phyloP scores from a whole-genome alignment of 2,329 filamentous ascomycete genomes.

The Colletotrichum lentis region DNA sequence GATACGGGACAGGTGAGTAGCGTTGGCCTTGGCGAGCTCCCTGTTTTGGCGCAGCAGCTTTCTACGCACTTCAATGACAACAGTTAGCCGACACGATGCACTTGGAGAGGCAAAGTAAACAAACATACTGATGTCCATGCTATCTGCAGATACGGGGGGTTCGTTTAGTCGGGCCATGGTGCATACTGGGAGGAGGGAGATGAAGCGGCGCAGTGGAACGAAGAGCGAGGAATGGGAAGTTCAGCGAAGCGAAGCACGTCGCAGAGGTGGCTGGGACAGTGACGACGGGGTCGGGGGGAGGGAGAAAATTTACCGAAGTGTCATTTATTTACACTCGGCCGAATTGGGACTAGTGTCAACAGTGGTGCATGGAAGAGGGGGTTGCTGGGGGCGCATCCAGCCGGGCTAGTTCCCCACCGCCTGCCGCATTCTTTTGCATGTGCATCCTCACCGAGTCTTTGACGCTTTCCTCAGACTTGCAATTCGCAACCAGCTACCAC shows the following conservation, averaged over 20 bases:
- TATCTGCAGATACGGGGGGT: constrained; percentile 72
- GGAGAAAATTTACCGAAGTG: constrained; percentile 38
- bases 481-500: constrained; percentile 5
- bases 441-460: constrained; percentile 16
- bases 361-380: constrained; percentile 3
- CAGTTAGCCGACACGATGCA: constrained; percentile 38
- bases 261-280: constrained; percentile 37
- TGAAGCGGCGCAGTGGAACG: constrained; percentile 17
- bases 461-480: background rate
- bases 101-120: constrained; percentile 46
- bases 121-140: constrained; percentile 73
- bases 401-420: constrained; percentile 11
- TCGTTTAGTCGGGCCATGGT: constrained; percentile 85
- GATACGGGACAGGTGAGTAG: constrained; percentile 78
- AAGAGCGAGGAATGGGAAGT: constrained; percentile 27
- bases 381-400: constrained; percentile 36
- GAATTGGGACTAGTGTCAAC: constrained; percentile 33
- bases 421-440: constrained; percentile 25
- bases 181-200: constrained; percentile 45
- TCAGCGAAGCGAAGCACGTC: constrained; percentile 28
- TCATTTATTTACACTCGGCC: constrained; percentile 39
- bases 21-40: constrained; percentile 82
- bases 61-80: constrained; percentile 69
- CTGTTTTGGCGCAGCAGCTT: constrained; percentile 84
- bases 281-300: constrained; percentile 29